These are phyloP conservation scores for Lentinula novae-zelandiae DNA, from an alignment of 1,284 basidiomycete genomes.

Conservation along the genomic window DNA sequence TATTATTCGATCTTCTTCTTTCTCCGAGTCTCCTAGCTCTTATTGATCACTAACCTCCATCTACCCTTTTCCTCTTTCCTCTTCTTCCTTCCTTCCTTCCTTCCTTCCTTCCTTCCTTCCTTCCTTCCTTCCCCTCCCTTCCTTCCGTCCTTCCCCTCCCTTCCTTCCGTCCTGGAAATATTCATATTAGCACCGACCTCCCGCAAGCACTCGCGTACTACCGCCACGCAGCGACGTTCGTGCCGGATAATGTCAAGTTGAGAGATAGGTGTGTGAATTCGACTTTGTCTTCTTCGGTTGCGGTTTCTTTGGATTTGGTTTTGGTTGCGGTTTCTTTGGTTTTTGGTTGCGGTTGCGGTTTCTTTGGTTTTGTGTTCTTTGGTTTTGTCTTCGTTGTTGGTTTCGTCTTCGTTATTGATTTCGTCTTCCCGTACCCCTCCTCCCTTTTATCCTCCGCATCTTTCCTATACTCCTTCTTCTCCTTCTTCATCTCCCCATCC, in stretches of 20 bases:
- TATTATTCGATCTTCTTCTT: neutral
- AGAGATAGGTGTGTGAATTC: constrained; percentile 69
- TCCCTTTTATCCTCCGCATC: too few relatives aligned
- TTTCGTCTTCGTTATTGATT: neutral
- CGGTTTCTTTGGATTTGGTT: neutral
- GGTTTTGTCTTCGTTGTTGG: too few relatives aligned
- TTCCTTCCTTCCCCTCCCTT: too few relatives aligned
- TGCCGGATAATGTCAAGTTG: constrained; percentile 74
- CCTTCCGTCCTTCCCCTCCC: too few relatives aligned
- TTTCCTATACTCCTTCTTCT: too few relatives aligned
- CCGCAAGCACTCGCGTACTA: constrained; percentile 71
- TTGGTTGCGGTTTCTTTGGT: neutral
- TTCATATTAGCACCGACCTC: constrained; percentile 55
- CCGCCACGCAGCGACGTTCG: constrained; percentile 69
- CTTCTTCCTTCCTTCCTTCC: too few relatives aligned
- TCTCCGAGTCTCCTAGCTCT: neutral
- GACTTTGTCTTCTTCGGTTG: constrained; percentile 39
- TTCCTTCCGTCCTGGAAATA: neutral
- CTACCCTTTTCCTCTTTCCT: too few relatives aligned
- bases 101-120: too few relatives aligned
- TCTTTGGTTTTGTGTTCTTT: too few relatives aligned
- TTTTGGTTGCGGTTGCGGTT: neutral
- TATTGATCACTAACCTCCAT: too few relatives aligned
- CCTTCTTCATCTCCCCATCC: too few relatives aligned
- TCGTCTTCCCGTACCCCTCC: too few relatives aligned